Evolutionary conservation across 164 flowering plant species (phyloP), one percentile per base, ranked within the genome.

Genomic region (Hamamelis virginiana): DNA sequence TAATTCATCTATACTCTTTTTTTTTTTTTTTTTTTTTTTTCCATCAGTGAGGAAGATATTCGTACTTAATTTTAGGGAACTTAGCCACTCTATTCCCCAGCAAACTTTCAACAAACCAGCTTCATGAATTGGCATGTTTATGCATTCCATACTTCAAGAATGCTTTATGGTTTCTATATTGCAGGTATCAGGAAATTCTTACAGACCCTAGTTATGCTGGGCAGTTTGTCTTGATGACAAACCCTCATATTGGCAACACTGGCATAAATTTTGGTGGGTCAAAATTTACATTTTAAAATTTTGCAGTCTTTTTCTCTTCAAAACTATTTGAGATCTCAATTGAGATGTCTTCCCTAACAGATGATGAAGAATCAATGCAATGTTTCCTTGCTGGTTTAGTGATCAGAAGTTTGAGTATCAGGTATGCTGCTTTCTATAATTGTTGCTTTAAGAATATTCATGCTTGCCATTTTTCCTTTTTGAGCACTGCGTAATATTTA

Each of bases 201-300:
- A 91, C 97, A 0, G 97, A 91, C 77, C 97, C 97, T 66, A 91
- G 97, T 76, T 91, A 91, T 78, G 91, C 95, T 60, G 95, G 95
- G 23, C 97, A 91, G 74, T 91, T 90, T 83, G 97, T 91, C 28
- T 76, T 91, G 66, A 91, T 91, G 95, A 91, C 95, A 64, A 83
- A 82, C 65, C 97, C 97, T 4, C 97, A 91, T 62, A 91, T 91
- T 15, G 97, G 97, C 45, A 91, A 91, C 65, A 91, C 97, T 67
- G 97, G 97, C 23, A 80, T 90, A 46, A 91, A 90, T 82, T 85
- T 85, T 46, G 97, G 95, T 90, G 71, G 10, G 89, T 76, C 56
- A 56, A 28, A 8, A 26, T 66, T 47, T 19, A 33, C 21, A n/a
- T 21, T 41, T 53, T 2, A 9, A 15, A 45, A 41, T 51, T 46